Conservation (phyloP, 768 basidiomycete species). For the Russula vinacea region DNA sequence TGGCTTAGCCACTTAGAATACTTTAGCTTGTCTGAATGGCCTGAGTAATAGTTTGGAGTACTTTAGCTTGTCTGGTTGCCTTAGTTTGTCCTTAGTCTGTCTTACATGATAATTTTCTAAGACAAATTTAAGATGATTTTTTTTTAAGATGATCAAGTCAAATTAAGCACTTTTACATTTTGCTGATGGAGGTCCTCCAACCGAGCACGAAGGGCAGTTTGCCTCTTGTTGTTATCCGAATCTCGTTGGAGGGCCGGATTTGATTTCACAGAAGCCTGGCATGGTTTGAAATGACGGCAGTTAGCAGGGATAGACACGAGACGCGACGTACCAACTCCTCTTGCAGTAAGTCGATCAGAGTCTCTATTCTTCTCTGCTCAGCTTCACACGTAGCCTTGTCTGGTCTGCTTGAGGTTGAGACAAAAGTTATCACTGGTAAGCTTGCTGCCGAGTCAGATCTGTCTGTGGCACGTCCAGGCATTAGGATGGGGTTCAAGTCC, state of each 20-base stretch:
- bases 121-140: too few relatives aligned
- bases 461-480: slow-evolving; percentile 38
- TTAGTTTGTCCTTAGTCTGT: too few relatives aligned
- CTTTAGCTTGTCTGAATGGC: too few relatives aligned
- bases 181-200: slow-evolving; percentile 78
- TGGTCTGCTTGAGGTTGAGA: slow-evolving; percentile 54
- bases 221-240: too few relatives aligned
- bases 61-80: too few relatives aligned
- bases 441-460: slow-evolving; percentile 38
- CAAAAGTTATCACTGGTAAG: slow-evolving; percentile 31
- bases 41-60: too few relatives aligned
- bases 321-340: slow-evolving; percentile 63
- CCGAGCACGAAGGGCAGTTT: slow-evolving; percentile 63
- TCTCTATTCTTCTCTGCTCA: slow-evolving; percentile 79
- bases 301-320: slow-evolving; percentile 3
- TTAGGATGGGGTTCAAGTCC: background rate
- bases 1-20: too few relatives aligned
- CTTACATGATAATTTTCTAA: too few relatives aligned
- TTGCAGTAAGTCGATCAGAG: slow-evolving; percentile 81
- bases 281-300: slow-evolving; percentile 30
- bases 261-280: slow-evolving; percentile 71
- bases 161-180: too few relatives aligned
- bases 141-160: too few relatives aligned
- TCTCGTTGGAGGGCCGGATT: slow-evolving; percentile 60
- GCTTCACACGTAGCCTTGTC: slow-evolving; percentile 82